A percentile compares a stretch with the other conserved stretches of the same genome.
Evolutionary conservation across 139 green algal genomes (phyloP).

Genomic region (Picocystis salinarum): DNA sequence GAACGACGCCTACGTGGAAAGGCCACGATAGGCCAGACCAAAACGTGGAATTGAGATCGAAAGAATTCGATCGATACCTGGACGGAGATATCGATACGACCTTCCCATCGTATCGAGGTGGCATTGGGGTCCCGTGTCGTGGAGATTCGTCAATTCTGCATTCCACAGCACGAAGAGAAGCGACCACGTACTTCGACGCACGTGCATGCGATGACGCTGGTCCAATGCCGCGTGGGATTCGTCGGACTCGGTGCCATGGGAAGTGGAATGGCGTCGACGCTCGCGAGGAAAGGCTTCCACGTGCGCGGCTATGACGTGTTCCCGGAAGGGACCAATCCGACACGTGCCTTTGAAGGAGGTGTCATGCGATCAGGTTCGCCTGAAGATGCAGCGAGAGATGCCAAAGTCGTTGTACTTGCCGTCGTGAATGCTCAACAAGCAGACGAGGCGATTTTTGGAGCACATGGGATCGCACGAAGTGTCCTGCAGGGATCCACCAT

Average conservation of each 20-base stretch:
- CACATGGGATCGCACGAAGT: background rate
- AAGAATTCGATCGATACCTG: no score
- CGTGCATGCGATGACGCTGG: no score
- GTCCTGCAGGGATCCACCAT: conserved; percentile 5
- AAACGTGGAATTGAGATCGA: no score
- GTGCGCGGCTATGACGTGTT: conserved; percentile 20
- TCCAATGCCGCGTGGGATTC: conserved; percentile 20
- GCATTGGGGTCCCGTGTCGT: no score
- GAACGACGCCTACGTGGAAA: no score
- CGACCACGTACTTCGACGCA: no score
- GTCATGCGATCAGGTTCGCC: no score
- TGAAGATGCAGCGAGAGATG: background rate
- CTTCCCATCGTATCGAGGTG: no score
- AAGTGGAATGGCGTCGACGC: conserved; percentile 12
- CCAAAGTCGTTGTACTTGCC: background rate
- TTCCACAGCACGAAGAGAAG: no score
- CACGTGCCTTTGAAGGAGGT: conserved; percentile 3
- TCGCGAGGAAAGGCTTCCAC: conserved; percentile 7
- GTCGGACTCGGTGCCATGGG: conserved; percentile 22
- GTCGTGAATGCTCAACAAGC: conserved; percentile 5
- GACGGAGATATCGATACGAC: no score
- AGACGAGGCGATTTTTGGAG: conserved; percentile 12
- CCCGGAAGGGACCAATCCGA: background rate
- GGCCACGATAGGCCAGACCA: no score
- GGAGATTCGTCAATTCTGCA: no score